A percentile compares a stretch with the other conserved stretches of the same genome.
Evolutionary conservation across 1,139 yeast species (phyloP).

Genomic region (Zygosaccharomyces pseudobailii): DNA sequence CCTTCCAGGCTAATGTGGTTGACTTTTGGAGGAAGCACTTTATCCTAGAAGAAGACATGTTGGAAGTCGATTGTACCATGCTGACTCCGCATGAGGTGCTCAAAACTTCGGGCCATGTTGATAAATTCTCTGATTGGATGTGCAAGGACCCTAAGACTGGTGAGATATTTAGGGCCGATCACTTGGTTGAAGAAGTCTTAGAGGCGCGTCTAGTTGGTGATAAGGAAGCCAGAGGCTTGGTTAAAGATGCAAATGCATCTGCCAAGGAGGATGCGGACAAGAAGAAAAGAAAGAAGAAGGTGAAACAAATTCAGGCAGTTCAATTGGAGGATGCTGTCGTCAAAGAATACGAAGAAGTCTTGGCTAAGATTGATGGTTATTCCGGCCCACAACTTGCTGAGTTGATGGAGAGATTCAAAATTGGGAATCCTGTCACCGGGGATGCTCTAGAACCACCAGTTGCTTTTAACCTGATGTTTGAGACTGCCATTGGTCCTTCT

Average conservation of each 20-base stretch:
- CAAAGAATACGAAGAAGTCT: conserved; percentile 73
- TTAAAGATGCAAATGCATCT: conserved; percentile 48
- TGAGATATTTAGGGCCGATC: conserved; percentile 98
- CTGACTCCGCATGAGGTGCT: conserved; percentile 95
- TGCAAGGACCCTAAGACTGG: conserved; percentile 93
- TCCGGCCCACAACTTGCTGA: conserved; percentile 92
- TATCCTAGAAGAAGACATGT: conserved; percentile 95
- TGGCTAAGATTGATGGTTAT: conserved; percentile 93
- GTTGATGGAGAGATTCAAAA: conserved; percentile 71
- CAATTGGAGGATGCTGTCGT: conserved; percentile 78
- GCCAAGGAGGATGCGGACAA: conserved; percentile 63
- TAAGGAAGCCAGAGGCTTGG: conserved; percentile 85
- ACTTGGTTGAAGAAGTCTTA: conserved; percentile 93
- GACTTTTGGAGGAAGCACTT: conserved; percentile 98
- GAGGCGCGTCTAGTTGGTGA: conserved; percentile 96
- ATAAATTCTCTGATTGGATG: conserved; percentile 99
- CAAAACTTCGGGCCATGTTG: conserved; percentile 98
- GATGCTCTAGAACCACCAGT: conserved; percentile 83
- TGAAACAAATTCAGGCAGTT: conserved; percentile 86
- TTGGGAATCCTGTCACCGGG: conserved; percentile 87
- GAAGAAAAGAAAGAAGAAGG: conserved; percentile 93
- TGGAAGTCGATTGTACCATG: conserved; percentile 97
- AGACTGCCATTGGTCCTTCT: conserved; percentile 98
- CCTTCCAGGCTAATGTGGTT: conserved; percentile 90
- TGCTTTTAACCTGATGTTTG: conserved; percentile 98